phyloP scores from a whole-genome alignment of 768 basidiomycete species.

The Termitomyces sp. region DNA sequence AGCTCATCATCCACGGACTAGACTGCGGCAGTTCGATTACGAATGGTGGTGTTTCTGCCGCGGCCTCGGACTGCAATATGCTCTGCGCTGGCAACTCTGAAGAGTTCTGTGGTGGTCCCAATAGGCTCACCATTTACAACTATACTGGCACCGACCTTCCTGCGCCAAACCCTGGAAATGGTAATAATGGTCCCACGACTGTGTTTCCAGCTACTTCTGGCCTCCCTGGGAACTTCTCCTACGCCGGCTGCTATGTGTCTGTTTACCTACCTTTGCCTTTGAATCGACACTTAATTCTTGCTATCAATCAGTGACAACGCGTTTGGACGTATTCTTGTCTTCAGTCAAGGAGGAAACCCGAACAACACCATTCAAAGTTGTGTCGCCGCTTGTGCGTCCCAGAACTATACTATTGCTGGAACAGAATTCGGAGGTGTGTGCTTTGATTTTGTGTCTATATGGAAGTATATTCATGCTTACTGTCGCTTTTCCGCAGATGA shows the following conservation, averaged over 20 bases:
- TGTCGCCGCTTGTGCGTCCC: constrained; percentile 49
- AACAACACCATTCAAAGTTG: constrained; percentile 60
- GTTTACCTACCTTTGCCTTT: constrained; percentile 13
- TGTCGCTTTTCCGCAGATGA: constrained; percentile 22
- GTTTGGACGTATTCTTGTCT: constrained; percentile 54
- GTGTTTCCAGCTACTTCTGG: constrained; percentile 46
- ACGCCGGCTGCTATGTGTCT: constrained; percentile 65
- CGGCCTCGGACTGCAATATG: constrained; percentile 63
- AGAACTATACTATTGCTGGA: constrained; percentile 65
- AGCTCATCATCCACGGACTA: constrained; percentile 19
- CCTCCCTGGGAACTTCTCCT: constrained; percentile 56
- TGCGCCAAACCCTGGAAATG: constrained; percentile 23
- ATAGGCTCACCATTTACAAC: constrained; percentile 64
- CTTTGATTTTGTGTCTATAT: background rate
- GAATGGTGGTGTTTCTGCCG: constrained; percentile 43
- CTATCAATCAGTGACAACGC: constrained; percentile 43
- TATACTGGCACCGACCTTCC: constrained; percentile 59
- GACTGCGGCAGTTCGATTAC: constrained; percentile 47
- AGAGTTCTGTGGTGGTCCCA: constrained; percentile 73
- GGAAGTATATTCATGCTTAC: constrained; percentile 3
- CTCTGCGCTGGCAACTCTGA: constrained; percentile 56
- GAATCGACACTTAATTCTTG: background rate
- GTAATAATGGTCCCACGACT: constrained; percentile 29
- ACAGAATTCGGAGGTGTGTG: constrained; percentile 60
- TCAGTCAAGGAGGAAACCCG: constrained; percentile 21